Percentiles rank a stretch among this genome's conserved stretches.
phyloP scores from a whole-genome alignment of 1,284 basidiomycete genomes.

The Grifola frondosa region DNA sequence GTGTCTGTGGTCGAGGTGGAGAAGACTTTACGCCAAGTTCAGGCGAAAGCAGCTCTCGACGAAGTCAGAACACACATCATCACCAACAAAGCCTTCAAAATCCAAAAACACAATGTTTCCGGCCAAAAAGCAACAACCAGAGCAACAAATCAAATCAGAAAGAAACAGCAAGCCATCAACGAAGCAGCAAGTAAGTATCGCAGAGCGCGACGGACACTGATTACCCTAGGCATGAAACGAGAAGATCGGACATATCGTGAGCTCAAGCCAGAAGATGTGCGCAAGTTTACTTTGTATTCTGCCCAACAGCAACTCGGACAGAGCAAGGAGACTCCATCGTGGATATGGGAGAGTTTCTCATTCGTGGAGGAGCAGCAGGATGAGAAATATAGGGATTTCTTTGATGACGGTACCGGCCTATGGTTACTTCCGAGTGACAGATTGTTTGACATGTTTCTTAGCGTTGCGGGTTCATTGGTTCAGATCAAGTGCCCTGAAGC shows the following conservation, averaged over 20 bases:
- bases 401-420: conserved; percentile 1
- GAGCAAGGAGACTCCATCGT: conserved; percentile 4
- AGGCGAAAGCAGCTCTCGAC: conserved; percentile 5
- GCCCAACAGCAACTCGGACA: neutral
- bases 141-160: neutral
- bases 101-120: too few relatives aligned
- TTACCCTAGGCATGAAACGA: conserved; percentile 1
- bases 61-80: conserved; percentile 2
- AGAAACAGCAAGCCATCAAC: neutral
- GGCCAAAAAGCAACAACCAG: neutral
- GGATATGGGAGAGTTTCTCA: conserved; percentile 11
- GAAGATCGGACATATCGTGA: neutral
- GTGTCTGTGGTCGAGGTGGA: too few relatives aligned
- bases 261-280: neutral
- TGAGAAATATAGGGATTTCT: neutral
- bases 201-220: neutral
- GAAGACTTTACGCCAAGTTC: neutral
- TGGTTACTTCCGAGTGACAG: too few relatives aligned
- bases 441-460: too few relatives aligned
- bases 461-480: conserved; percentile 7
- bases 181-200: neutral
- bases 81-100: conserved; percentile 1
- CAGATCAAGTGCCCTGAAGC: neutral
- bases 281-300: neutral
- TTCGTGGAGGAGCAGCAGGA: neutral